Base-by-base conservation (phyloP, 495 filamentous ascomycete genomes). In the Extremus antarcticus region DNA sequence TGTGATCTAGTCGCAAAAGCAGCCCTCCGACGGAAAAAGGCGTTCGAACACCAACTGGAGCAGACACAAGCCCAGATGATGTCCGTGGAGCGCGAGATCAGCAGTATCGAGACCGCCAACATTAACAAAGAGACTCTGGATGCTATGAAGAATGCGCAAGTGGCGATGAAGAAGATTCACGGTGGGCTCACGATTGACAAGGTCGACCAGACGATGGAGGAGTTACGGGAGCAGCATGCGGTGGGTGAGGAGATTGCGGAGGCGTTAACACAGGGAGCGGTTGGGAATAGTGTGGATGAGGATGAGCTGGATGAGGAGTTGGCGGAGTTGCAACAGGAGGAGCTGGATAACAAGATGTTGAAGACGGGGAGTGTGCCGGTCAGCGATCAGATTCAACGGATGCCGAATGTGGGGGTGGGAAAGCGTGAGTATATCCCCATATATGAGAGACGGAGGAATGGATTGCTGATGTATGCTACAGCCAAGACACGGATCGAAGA, bases 121-220 rank as follows among this genome's bases (percentile, higher is more conserved):
- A 94, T 99, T 73, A 99, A 99, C 76, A 79, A 90, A 66, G 90
- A 97, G 74, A 99, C 92, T 3, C 76, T 99, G 47, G 77, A 82
- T 48, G 94, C 90, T 2, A 97, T 99, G 91, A 82, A 94, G 77
- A 79, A 81, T 63, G 90, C 92, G 2, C 80, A 85, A 51, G 70
- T 80, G 19, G 92, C 92, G 21, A 96, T 98, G 92, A 81, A 86
- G 70, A 70, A 82, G 55, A 98, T 98, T 61, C 94, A 98, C 67
- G 83, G 82, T 61, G 84, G 85, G 56, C 81, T 97, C 69, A 94
- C 83, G 24, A 84, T 94, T 51, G 87, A 95, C 57, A 87, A 92
- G 68, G 90, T 98, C 52, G 92, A 98, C 66, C 76, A 86, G 65
- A 90, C 89, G 50, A 95, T 98, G 92, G 90, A 94, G 63, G 79